Evolutionary conservation across 169 alveolate species (phyloP).

Genomic region (Plasmodium fragile): DNA sequence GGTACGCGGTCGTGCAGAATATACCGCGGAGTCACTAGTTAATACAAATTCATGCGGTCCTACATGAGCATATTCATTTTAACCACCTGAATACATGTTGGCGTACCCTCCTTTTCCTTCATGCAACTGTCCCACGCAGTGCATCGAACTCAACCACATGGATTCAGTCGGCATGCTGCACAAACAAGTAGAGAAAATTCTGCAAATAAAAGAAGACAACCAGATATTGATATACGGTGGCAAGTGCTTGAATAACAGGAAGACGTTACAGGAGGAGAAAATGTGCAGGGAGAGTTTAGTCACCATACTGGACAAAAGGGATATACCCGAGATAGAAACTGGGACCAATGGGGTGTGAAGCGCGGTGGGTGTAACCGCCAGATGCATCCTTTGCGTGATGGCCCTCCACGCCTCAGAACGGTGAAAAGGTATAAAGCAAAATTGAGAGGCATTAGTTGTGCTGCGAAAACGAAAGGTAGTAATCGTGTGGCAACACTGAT

Average conservation of each 20-base stretch:
- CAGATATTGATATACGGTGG: constrained; percentile 46
- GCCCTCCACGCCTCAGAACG: background rate
- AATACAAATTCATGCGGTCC: background rate
- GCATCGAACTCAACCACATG: constrained; percentile 41
- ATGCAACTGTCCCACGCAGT: constrained; percentile 8
- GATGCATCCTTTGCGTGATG: background rate
- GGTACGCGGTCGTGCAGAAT: background rate
- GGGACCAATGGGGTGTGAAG: constrained; percentile 11
- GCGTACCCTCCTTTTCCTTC: background rate
- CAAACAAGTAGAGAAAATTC: constrained; percentile 29
- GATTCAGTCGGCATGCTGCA: constrained; percentile 43
- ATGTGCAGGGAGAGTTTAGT: constrained; percentile 43
- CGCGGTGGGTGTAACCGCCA: background rate
- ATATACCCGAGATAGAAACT: constrained; percentile 50
- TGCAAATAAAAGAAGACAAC: constrained; percentile 60
- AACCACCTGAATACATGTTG: background rate
- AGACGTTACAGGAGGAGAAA: constrained; percentile 38
- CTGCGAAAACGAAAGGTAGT: background rate
- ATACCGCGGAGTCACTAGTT: background rate
- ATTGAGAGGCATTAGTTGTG: background rate
- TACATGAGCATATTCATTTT: background rate
- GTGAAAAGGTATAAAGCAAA: background rate
- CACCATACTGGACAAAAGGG: constrained; percentile 48
- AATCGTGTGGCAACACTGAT: background rate
- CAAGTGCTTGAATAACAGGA: constrained; percentile 30